Evolutionary conservation across 108 stramenopile genomes (phyloP).

Genomic region (Nitzschia inconspicua): DNA sequence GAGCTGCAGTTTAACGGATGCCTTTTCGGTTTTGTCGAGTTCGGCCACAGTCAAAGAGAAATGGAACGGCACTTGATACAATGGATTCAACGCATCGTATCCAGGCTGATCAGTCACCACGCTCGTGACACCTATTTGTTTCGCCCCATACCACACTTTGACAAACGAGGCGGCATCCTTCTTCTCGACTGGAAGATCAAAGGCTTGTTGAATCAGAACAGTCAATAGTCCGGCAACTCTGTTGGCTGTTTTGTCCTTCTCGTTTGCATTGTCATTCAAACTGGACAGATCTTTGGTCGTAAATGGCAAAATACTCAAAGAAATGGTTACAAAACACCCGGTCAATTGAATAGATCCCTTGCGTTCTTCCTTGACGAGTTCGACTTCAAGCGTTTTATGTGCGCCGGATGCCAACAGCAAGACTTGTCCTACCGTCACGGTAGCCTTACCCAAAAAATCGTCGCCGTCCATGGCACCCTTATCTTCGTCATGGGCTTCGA

Average conservation of each 20-base stretch:
- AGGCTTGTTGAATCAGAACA: slow-evolving; percentile 48
- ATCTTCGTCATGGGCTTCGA: slow-evolving; percentile 62
- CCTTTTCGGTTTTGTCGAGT: too few relatives aligned
- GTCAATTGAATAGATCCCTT: slow-evolving; percentile 24
- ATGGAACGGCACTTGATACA: slow-evolving; percentile 15
- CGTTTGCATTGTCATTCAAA: neutral
- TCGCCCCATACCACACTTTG: slow-evolving; percentile 44
- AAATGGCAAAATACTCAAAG: slow-evolving; percentile 28
- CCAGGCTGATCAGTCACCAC: slow-evolving; percentile 44
- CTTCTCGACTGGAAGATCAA: slow-evolving; percentile 37
- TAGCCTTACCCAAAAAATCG: slow-evolving; percentile 50
- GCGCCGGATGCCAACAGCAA: slow-evolving; percentile 29
- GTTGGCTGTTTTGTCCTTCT: slow-evolving; percentile 7
- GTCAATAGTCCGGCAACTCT: slow-evolving; percentile 47
- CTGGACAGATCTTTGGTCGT: slow-evolving; percentile 16
- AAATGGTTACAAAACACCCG: slow-evolving; percentile 47
- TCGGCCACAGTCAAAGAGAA: slow-evolving; percentile 14
- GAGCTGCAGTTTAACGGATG: too few relatives aligned
- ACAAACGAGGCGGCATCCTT: slow-evolving; percentile 47
- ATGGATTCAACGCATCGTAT: slow-evolving; percentile 51
- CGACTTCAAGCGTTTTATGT: too few relatives aligned
- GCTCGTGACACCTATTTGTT: slow-evolving; percentile 19
- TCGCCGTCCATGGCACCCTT: slow-evolving; percentile 41
- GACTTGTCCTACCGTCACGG: slow-evolving; percentile 40
- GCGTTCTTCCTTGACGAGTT: too few relatives aligned